Evolutionary conservation across 805 yeast species (phyloP), one percentile per base, ranked within the genome.

Genomic region (Zygoascus bituminiphila): DNA sequence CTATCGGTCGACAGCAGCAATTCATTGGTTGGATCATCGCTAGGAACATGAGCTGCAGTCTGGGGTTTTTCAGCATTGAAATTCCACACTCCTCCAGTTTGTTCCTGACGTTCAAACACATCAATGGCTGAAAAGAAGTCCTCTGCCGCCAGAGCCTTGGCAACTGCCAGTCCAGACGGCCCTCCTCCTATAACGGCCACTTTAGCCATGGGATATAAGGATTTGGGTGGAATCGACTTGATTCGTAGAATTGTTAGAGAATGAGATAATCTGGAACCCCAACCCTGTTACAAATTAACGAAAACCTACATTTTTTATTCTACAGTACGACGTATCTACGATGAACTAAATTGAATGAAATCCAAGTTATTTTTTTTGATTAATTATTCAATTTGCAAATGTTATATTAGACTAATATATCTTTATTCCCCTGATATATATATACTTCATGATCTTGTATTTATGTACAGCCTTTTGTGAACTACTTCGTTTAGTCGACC

Each of bases 401-500:
- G 22, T 24, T 24, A 24, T 24, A 24, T 23, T 24, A 42, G 23
- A 42, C 21, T 40, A 40, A 23, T 42, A 42, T 23, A 31, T 26
- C 24, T 25, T 24, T 26, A 26, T 31, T 42, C 23, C 23, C 23
- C 23, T 37, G 21, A 23, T 26, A 42, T 19, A 25, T 42, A 19
- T 42, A 19, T 39, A 39, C 22, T 26, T 42, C 33, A 29, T 29
- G 33, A 29, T 29, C n/a, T 29, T 29, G 33, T 12, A 29, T 29
- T 25, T 29, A 29, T 29, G 33, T 29, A 29, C 33, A 29, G 33
- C n/a, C 33, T 29, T 29, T 15, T 12, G n/a, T 23, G 19, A 23
- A 39, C 42, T 15, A 17, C 20, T 22, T 21, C 42, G 46, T 48
- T 58, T 58, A 59, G 47, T 59, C 62, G 48, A 59, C 61, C 49